phyloP scores from a whole-genome alignment of 1,139 yeast species.

The Saccharomyces hybrid region DNA sequence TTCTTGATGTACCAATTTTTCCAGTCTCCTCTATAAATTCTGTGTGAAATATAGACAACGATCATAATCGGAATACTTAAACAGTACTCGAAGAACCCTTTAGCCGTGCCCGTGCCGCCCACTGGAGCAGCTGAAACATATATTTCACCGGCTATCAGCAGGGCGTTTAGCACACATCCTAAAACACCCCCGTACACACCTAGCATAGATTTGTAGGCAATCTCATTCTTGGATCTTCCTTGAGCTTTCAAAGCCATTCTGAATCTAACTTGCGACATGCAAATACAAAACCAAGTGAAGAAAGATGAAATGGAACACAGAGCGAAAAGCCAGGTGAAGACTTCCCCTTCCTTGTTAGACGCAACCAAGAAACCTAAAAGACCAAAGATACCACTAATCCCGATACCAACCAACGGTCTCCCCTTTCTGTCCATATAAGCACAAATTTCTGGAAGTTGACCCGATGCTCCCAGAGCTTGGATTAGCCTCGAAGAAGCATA shows the following conservation, averaged over 20 bases:
- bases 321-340: constrained; percentile 55
- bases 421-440: constrained; percentile 54
- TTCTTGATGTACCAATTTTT: constrained; percentile 39
- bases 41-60: constrained; percentile 44
- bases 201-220: constrained; percentile 43
- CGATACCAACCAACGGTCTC: constrained; percentile 49
- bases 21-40: constrained; percentile 47
- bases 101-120: constrained; percentile 39
- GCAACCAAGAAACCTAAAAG: constrained; percentile 50
- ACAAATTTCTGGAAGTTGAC: constrained; percentile 48
- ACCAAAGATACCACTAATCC: constrained; percentile 41
- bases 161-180: constrained; percentile 37
- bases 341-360: constrained; percentile 42
- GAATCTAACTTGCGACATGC: constrained; percentile 48
- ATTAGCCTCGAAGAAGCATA: constrained; percentile 51
- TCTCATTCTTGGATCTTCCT: constrained; percentile 43
- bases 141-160: constrained; percentile 47
- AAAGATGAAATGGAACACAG: constrained; percentile 53
- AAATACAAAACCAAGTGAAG: constrained; percentile 54
- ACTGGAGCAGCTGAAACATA: constrained; percentile 67
- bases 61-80: constrained; percentile 53
- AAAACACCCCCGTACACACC: constrained; percentile 44
- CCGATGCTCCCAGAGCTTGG: constrained; percentile 49
- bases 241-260: constrained; percentile 49
- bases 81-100: constrained; percentile 48